A percentile compares a stretch with the other conserved stretches of the same genome.
phyloP scores from a whole-genome alignment of 345 rosid genomes.

The Acer saccharum region DNA sequence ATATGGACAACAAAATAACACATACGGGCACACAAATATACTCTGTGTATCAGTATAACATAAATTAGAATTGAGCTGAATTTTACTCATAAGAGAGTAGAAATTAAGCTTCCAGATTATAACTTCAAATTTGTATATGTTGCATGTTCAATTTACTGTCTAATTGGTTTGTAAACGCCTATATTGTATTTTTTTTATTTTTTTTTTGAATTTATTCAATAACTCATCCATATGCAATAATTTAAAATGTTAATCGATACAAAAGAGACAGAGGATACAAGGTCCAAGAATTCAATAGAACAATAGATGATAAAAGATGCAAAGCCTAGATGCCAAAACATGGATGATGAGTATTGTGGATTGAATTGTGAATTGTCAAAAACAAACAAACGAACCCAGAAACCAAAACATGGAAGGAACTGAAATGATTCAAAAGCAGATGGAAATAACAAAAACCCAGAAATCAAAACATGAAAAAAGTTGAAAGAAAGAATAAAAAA shows the following conservation, averaged over 20 bases:
- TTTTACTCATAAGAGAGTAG: not conserved
- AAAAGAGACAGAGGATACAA: not conserved
- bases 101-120: not conserved
- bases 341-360: too few relatives aligned
- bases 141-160: not conserved
- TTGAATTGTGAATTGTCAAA: not conserved
- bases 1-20: not conserved
- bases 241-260: not conserved
- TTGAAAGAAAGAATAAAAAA: not conserved
- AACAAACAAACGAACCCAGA: not conserved
- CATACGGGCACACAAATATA: not conserved
- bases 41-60: not conserved
- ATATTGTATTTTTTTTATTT: not conserved
- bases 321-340: slow-evolving; percentile 26
- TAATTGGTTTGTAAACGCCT: not conserved
- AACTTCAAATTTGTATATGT: not conserved
- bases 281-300: not conserved
- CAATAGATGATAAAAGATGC: not conserved
- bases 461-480: not conserved
- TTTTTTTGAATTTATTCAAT: too few relatives aligned
- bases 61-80: not conserved
- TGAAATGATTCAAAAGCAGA: not conserved
- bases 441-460: not conserved
- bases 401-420: not conserved
- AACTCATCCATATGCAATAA: not conserved